Base-by-base conservation (phyloP, 495 filamentous ascomycete species). In the Thozetella sp. region DNA sequence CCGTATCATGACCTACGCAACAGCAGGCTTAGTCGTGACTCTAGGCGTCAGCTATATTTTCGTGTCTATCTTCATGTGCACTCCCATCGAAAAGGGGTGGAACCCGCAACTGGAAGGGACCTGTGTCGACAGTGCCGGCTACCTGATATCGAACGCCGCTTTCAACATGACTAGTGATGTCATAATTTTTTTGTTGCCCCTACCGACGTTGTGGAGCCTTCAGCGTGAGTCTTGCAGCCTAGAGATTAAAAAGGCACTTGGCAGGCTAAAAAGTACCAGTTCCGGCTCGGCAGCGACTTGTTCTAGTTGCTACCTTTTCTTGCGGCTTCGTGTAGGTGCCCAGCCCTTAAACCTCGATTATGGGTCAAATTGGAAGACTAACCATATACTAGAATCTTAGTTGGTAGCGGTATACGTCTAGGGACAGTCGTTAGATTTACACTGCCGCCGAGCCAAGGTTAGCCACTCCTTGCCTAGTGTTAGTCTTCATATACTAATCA, bases 241-340 rank as follows among this genome's bases (percentile, higher is more conserved):
- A 2, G 34, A 25, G 34, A 20, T 3, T 3, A 34, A n/a, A 19
- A 30, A 11, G 9, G 24, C 43, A 1, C 9, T 19, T 9, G 24
- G 19, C 22, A 22, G 20, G 22, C 48, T 9, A 56, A 22, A 24
- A 23, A 22, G 26, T 55, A 34, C 2, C 30, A 56, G 52, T 66
- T 40, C 60, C 60, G 3, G 53, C 22, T 0, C 30, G 50, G 26
- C 58, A 60, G 52, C 58, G 61, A 25, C 1, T 63, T 23, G 54
- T 46, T 26, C 22, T 66, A 25, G 58, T 53, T n/a, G 52, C 25
- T 22, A 56, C 60, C 1, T 65, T 65, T 43, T 25, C 50, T 23
- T 53, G 60, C 60, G 71, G 71, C 20, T 56, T 60, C 1, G 60
- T 61, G 63, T 65, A 53, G 56, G 63, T 59, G 22, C n/a, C 30